Evolutionary conservation across 2,329 filamentous ascomycete genomes (phyloP).

Genomic region (Stachybotrys chartarum): DNA sequence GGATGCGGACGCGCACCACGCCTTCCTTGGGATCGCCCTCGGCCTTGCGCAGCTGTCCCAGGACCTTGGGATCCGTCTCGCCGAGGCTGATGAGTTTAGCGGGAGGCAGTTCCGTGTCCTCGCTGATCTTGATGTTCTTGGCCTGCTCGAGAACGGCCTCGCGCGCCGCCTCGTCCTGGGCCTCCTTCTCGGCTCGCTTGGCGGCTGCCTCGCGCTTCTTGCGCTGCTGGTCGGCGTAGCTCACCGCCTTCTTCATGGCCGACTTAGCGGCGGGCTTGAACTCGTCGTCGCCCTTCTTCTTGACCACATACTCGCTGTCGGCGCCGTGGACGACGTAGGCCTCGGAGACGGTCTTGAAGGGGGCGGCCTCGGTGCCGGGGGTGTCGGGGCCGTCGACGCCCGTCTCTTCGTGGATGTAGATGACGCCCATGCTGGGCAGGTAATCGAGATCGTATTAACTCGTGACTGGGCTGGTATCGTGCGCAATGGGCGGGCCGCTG

Average conservation of each 20-base stretch:
- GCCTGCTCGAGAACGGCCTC: constrained; percentile 16
- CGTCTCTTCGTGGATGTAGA: constrained; percentile 3
- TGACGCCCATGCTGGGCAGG: background rate
- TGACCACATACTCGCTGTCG: constrained; percentile 4
- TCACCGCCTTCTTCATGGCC: constrained; percentile 18
- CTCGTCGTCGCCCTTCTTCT: constrained; percentile 9
- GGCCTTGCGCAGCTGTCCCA: constrained; percentile 21
- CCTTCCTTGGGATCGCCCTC: constrained; percentile 22
- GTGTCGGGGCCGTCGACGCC: constrained; percentile 2
- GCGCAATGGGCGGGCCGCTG: background rate
- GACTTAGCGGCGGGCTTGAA: constrained; percentile 19
- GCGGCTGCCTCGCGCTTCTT: constrained; percentile 18
- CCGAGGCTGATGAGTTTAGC: constrained; percentile 71
- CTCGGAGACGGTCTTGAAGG: constrained; percentile 3
- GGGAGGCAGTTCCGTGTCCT: constrained; percentile 66
- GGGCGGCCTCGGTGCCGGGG: constrained; percentile 2
- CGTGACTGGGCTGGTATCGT: background rate
- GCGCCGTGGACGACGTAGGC: constrained; percentile 4
- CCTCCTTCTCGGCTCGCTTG: constrained; percentile 16
- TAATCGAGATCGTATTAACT: background rate
- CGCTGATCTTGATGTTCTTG: constrained; percentile 26
- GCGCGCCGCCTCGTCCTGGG: constrained; percentile 11
- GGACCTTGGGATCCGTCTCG: constrained; percentile 20
- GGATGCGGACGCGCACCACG: constrained; percentile 59
- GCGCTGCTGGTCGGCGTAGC: constrained; percentile 14